Base-by-base conservation (phyloP, 495 filamentous ascomycete genomes). In the Evernia prunastri region DNA sequence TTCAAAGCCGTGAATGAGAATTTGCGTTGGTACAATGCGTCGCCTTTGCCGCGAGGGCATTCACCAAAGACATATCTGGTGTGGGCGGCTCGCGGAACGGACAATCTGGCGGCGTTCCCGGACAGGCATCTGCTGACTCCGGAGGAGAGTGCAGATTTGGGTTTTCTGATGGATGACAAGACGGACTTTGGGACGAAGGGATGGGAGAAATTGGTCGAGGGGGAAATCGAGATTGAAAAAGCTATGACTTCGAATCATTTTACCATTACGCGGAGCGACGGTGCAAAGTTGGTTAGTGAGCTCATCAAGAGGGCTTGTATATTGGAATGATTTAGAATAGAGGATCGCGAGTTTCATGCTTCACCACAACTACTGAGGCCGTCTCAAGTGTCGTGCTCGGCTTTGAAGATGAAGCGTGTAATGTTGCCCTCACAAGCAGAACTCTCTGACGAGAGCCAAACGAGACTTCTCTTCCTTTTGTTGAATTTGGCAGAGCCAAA, bases 51-150 rank as follows among this genome's bases (percentile, higher is more conserved):
- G 35, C 36, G 40, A 54, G 61, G 61, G 1, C 36, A 29, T 37
- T 57, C 51, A 18, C 85, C 89, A 7, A 83, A 84, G 63, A 87
- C 87, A 40, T 59, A 59, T 40, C 73, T 85, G 45, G 85, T 92
- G 69, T 94, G 88, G 88, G 87, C 86, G 83, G 86, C 71, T 86
- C 91, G 58, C 89, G 90, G 60, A 85, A 92, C 11, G 89, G 87
- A 77, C 80, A 84, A 57, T 79, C 82, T 40, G 84, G 86, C 9
- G 80, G 76, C 15, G 86, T 89, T 71, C 83, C 87, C 20, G 81
- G 86, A 49, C 86, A 86, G 11, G 84, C 86, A 62, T 87, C 86
- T 11, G 82, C 81, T 47, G 76, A 62, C 45, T 2, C 37, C 80
- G 47, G 82, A 86, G 70, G 60, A 62, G 60, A 42, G 33, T 40